A percentile compares a stretch with the other conserved stretches of the same genome.
Evolutionary conservation across 2,329 filamentous ascomycete species (phyloP).

Genomic region (Myriosclerotinia duriaeana): DNA sequence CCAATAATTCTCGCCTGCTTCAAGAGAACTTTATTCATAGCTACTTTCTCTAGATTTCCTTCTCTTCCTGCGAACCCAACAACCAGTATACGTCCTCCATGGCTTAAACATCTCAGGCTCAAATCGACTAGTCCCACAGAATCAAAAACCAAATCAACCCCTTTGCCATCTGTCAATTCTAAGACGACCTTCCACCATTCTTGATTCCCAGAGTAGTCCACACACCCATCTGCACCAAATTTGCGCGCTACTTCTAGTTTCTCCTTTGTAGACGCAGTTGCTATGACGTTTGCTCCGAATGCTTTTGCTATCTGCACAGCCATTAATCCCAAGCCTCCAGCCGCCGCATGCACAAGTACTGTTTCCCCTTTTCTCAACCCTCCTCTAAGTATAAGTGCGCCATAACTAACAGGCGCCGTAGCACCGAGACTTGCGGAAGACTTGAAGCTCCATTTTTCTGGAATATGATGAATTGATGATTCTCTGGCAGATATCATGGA

Average conservation of each 20-base stretch:
- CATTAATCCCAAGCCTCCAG: constrained; percentile 48
- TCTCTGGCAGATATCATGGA: constrained; percentile 49
- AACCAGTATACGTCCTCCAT: constrained; percentile 55
- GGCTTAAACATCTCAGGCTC: constrained; percentile 54
- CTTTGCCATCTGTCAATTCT: constrained; percentile 48
- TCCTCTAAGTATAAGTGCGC: constrained; percentile 32
- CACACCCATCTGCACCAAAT: constrained; percentile 45
- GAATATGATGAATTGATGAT: constrained; percentile 43
- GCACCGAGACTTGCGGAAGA: constrained; percentile 34
- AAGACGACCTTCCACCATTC: constrained; percentile 54
- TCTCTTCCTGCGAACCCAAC: constrained; percentile 57
- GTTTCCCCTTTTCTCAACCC: constrained; percentile 33
- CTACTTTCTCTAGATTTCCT: constrained; percentile 54
- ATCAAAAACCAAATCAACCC: constrained; percentile 59
- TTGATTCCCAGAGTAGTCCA: constrained; percentile 44
- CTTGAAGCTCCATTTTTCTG: constrained; percentile 29
- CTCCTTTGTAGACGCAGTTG: constrained; percentile 28
- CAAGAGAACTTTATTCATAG: constrained; percentile 55
- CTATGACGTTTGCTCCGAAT: constrained; percentile 43
- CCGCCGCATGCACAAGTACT: constrained; percentile 41
- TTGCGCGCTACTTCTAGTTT: constrained; percentile 43
- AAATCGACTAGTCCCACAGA: constrained; percentile 56
- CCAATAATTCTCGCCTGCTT: constrained; percentile 54
- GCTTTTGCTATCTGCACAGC: constrained; percentile 56
- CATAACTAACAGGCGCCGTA: constrained; percentile 33